A percentile compares a stretch with the other conserved stretches of the same genome.
Evolutionary conservation across 768 basidiomycete species (phyloP).

Genomic region (Suillus alpinus): DNA sequence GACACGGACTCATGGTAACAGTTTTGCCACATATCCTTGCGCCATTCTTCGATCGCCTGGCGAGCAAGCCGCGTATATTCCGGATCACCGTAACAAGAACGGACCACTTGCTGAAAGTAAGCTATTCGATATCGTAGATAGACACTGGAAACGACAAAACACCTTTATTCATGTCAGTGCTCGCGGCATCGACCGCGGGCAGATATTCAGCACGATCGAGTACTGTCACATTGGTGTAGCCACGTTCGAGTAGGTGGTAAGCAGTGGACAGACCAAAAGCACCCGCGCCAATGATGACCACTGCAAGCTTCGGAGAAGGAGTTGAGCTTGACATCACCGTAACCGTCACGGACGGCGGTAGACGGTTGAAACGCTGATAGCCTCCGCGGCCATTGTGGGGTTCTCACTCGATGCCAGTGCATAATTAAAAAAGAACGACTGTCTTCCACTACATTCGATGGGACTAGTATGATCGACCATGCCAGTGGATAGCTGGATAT

Average conservation of each 20-base stretch:
- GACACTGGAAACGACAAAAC: not conserved
- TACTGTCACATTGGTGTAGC: constrained; percentile 68
- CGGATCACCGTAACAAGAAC: constrained; percentile 67
- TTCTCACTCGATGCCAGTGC: too few species aligned
- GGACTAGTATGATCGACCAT: not conserved
- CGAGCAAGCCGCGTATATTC: constrained; percentile 71
- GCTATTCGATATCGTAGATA: not conserved
- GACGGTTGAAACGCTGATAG: too few species aligned
- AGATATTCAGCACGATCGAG: constrained; percentile 67
- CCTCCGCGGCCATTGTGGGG: too few species aligned
- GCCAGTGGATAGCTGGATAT: too few species aligned
- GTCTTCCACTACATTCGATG: too few species aligned
- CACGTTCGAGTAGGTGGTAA: constrained; percentile 66
- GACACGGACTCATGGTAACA: constrained; percentile 81
- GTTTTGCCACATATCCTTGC: constrained; percentile 62
- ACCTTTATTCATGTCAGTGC: constrained; percentile 49
- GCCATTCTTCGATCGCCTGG: constrained; percentile 79
- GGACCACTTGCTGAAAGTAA: constrained; percentile 50
- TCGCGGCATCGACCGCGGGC: constrained; percentile 83
- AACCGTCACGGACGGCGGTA: not conserved
- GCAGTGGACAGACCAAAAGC: constrained; percentile 89
- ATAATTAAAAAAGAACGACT: too few species aligned
- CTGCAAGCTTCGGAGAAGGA: constrained; percentile 26
- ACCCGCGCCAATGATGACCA: constrained; percentile 78
- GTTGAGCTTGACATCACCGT: not conserved